These are phyloP conservation scores for Calonectria ilicicola DNA, from an alignment of 2,329 filamentous ascomycete species.

Conservation along the genomic window DNA sequence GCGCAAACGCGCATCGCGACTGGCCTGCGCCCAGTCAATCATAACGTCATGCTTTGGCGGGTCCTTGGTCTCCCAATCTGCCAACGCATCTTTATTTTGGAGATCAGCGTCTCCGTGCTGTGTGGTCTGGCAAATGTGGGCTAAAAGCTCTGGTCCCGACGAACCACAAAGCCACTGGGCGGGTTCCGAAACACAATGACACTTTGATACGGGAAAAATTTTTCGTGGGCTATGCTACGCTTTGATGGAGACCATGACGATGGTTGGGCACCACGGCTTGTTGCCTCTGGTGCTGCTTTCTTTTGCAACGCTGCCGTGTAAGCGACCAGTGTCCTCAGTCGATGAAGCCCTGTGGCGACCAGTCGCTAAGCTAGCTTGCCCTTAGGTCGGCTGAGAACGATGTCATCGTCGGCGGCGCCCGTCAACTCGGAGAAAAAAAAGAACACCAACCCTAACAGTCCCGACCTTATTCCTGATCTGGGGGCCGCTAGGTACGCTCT, in stretches of 20 bases:
- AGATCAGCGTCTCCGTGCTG: constrained; percentile 15
- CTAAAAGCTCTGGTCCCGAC: constrained; percentile 5
- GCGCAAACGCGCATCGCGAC: background rate
- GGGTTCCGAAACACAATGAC: constrained; percentile 12
- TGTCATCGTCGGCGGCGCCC: constrained; percentile 44
- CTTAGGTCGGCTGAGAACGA: constrained; percentile 37
- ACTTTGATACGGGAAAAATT: constrained; percentile 1
- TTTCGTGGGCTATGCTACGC: constrained; percentile 12
- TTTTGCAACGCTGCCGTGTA: constrained; percentile 15
- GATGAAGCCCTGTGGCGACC: constrained; percentile 11
- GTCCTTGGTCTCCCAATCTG: constrained; percentile 7
- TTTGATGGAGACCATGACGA: constrained; percentile 10
- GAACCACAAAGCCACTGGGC: constrained; percentile 14
- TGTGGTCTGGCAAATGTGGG: constrained; percentile 16
- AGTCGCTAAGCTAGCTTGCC: constrained; percentile 18
- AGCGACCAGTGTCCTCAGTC: constrained; percentile 5
- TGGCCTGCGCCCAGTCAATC: background rate
- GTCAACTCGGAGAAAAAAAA: constrained; percentile 14
- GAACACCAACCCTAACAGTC: constrained; percentile 13
- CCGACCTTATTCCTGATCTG: constrained; percentile 4
- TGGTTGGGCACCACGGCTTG: constrained; percentile 11
- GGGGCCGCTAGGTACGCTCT: constrained; percentile 11
- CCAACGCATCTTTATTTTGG: constrained; percentile 23
- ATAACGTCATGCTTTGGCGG: constrained; percentile 17
- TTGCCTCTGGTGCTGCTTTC: background rate